Evolutionary conservation across 805 yeast species (phyloP).

Genomic region (Starmerella lactis-condensi): DNA sequence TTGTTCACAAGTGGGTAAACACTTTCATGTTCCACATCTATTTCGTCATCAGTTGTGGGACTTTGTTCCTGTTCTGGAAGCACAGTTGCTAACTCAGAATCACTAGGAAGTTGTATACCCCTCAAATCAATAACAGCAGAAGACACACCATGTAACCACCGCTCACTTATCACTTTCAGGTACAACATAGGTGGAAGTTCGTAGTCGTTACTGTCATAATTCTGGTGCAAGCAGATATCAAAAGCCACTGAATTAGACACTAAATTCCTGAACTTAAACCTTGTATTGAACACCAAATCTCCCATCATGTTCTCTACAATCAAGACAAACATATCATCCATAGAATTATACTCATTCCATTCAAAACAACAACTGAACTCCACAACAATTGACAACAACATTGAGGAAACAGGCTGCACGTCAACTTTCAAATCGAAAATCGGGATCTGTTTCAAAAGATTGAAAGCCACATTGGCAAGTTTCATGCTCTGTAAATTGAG

Average conservation of each 20-base stretch:
- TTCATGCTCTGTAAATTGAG: slow-evolving; percentile 40
- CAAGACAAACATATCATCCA: too few relatives aligned
- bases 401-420: slow-evolving; percentile 61
- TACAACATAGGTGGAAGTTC: too few relatives aligned
- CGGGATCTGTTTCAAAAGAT: slow-evolving; percentile 57
- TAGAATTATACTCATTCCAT: too few relatives aligned
- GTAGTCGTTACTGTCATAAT: too few relatives aligned
- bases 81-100: too few relatives aligned
- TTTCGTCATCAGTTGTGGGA: too few relatives aligned
- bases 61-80: too few relatives aligned
- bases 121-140: slow-evolving; percentile 42
- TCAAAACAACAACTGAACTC: slow-evolving; percentile 55
- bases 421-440: slow-evolving; percentile 37
- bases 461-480: slow-evolving; percentile 35
- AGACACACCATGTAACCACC: slow-evolving; percentile 64
- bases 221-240: too few relatives aligned
- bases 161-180: slow-evolving; percentile 66
- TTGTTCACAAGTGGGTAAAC: background rate
- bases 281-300: slow-evolving; percentile 32
- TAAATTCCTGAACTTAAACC: too few relatives aligned
- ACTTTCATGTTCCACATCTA: background rate
- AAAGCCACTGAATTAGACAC: too few relatives aligned
- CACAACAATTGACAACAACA: slow-evolving; percentile 44
- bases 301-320: slow-evolving; percentile 72
- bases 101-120: slow-evolving; percentile 34